A percentile compares a stretch with the other conserved stretches of the same genome.
Evolutionary conservation across 73 alveolate genomes (phyloP).

Genomic region (Paraurostyla sp.): DNA sequence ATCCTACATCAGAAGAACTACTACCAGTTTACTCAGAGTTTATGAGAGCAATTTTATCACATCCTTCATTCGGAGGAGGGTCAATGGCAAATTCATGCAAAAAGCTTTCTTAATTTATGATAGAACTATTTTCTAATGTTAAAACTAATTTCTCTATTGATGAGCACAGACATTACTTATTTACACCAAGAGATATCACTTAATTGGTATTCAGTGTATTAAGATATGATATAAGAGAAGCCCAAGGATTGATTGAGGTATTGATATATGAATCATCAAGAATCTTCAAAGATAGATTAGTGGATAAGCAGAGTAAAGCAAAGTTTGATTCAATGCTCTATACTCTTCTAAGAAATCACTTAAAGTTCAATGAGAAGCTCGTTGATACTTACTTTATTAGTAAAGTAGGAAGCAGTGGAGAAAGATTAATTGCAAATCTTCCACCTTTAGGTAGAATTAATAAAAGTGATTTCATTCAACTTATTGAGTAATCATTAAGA

Average conservation of each 20-base stretch:
- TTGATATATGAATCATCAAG: slow-evolving; percentile 97
- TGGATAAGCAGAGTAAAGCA: slow-evolving; percentile 88
- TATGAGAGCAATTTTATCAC: slow-evolving; percentile 85
- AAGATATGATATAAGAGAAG: slow-evolving; percentile 96
- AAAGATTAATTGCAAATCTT: slow-evolving; percentile 64
- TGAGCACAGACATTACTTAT: slow-evolving; percentile 98
- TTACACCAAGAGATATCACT: slow-evolving; percentile 99
- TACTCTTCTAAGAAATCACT: slow-evolving; percentile 71
- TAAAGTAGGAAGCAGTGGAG: slow-evolving; percentile 69
- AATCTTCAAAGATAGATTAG: slow-evolving; percentile 98
- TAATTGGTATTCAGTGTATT: slow-evolving; percentile 94
- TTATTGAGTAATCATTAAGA: slow-evolving; percentile 81
- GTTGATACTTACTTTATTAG: slow-evolving; percentile 76
- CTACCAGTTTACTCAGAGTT: slow-evolving; percentile 90
- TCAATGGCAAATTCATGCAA: slow-evolving; percentile 75
- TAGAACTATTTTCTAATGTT: slow-evolving; percentile 91
- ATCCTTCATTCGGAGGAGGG: slow-evolving; percentile 79
- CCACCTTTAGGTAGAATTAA: slow-evolving; percentile 76
- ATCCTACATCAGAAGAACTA: slow-evolving; percentile 97
- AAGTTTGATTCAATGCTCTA: slow-evolving; percentile 84
- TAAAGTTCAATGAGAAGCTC: slow-evolving; percentile 77
- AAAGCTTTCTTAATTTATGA: slow-evolving; percentile 93
- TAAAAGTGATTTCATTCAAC: slow-evolving; percentile 77
- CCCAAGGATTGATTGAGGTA: slow-evolving; percentile 89
- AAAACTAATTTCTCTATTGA: slow-evolving; percentile 95